Conservation (phyloP, 345 rosid genomes). For the Microcos paniculata region DNA sequence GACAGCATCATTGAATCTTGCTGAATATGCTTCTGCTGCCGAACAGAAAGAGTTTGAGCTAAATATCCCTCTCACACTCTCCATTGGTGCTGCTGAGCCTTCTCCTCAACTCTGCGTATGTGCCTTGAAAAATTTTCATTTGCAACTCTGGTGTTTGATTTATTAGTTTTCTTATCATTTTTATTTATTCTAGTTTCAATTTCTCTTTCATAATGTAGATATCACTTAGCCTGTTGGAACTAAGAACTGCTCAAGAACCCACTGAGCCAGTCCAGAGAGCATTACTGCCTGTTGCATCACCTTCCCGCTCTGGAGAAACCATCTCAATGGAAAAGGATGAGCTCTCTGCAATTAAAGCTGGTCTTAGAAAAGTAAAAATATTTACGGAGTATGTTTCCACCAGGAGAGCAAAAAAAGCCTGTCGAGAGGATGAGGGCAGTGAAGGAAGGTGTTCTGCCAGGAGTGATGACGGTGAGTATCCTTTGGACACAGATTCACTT, state of each 20-base stretch:
- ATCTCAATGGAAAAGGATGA: conserved; percentile 58
- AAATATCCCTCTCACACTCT: conserved; percentile 45
- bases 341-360: conserved; percentile 80
- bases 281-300: conserved; percentile 51
- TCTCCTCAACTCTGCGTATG: conserved; percentile 64
- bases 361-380: conserved; percentile 80
- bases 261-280: conserved; percentile 50
- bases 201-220: conserved; percentile 43
- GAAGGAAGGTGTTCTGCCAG: conserved; percentile 67
- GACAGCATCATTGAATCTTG: conserved; percentile 53
- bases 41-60: conserved; percentile 53
- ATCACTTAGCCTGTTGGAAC: conserved; percentile 67
- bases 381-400: conserved; percentile 71
- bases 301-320: conserved; percentile 52
- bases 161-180: neutral
- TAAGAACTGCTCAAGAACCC: conserved; percentile 63
- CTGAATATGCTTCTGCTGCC: conserved; percentile 56
- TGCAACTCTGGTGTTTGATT: neutral
- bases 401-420: conserved; percentile 62
- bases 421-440: conserved; percentile 64
- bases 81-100: conserved; percentile 37
- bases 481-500: conserved; percentile 77
- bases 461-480: conserved; percentile 78
- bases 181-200: conserved; percentile 1
- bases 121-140: neutral